Evolutionary conservation across 345 rosid species (phyloP).

Genomic region (Citrus glauca): DNA sequence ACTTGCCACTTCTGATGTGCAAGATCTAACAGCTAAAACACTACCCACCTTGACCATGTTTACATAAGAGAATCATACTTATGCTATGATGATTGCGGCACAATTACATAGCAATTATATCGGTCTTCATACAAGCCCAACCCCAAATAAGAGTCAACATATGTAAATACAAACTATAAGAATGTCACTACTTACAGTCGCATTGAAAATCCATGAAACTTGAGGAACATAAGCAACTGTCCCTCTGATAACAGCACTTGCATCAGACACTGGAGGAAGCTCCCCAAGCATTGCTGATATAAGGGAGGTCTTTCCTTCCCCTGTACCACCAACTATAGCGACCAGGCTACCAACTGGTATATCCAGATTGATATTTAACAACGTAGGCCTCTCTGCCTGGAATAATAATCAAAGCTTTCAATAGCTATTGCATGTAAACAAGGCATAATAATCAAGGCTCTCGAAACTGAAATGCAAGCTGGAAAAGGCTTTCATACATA

Average conservation of each 20-base stretch:
- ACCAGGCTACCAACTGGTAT: constrained; percentile 88
- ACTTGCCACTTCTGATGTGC: neutral
- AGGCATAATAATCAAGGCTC: too few species aligned
- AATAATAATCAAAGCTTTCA: constrained; percentile 12
- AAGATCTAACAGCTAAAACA: neutral
- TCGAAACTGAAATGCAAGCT: too few species aligned
- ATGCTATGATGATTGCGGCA: neutral
- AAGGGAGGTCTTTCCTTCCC: constrained; percentile 97
- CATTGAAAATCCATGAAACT: constrained; percentile 99
- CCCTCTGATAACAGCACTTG: constrained; percentile 75
- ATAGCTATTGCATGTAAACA: too few species aligned
- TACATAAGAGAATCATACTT: neutral
- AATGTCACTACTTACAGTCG: constrained; percentile 61
- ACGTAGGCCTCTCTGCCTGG: constrained; percentile 86
- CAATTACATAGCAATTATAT: neutral
- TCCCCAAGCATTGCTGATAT: constrained; percentile 99
- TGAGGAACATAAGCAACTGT: constrained; percentile 95
- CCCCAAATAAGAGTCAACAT: constrained; percentile 1
- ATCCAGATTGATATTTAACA: constrained; percentile 84
- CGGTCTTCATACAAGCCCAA: neutral
- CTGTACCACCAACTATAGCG: constrained; percentile 95
- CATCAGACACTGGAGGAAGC: constrained; percentile 73
- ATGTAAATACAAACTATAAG: neutral
- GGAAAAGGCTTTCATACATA: too few species aligned
- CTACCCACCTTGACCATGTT: neutral